A percentile compares a stretch with the other conserved stretches of the same genome.
phyloP scores from a whole-genome alignment of 2,329 filamentous ascomycete species.

The Xylariaceae sp. region DNA sequence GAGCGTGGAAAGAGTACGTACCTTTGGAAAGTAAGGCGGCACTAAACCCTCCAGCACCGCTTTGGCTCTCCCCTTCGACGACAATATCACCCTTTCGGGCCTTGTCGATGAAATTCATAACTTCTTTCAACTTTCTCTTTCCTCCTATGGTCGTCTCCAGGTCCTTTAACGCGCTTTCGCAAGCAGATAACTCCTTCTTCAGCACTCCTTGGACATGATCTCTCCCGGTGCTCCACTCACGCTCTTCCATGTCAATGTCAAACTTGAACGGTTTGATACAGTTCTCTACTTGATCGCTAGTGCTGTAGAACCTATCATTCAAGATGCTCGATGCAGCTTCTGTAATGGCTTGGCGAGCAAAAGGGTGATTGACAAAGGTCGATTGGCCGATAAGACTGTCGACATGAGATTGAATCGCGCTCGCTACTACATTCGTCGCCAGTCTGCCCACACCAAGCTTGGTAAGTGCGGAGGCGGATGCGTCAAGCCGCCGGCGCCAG shows the following conservation, averaged over 20 bases:
- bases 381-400: conserved; percentile 80
- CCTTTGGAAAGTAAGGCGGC: conserved; percentile 83
- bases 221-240: conserved; percentile 85
- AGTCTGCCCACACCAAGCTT: conserved; percentile 93
- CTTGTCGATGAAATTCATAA: conserved; percentile 89
- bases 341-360: conserved; percentile 89
- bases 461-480: conserved; percentile 86
- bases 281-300: conserved; percentile 96
- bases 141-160: conserved; percentile 83
- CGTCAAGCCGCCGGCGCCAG: conserved; percentile 94
- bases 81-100: conserved; percentile 84
- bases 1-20: conserved; percentile 49
- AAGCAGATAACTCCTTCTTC: conserved; percentile 86
- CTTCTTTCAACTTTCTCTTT: conserved; percentile 84
- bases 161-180: conserved; percentile 76
- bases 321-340: conserved; percentile 90
- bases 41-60: conserved; percentile 93
- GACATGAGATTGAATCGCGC: conserved; percentile 84
- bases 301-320: conserved; percentile 95
- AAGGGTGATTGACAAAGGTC: conserved; percentile 88
- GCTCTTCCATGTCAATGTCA: conserved; percentile 91
- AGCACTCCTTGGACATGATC: conserved; percentile 82
- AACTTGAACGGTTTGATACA: conserved; percentile 99
- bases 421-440: conserved; percentile 89
- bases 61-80: conserved; percentile 81